Evolutionary conservation across 148 eudicot genomes (phyloP).

Genomic region (Mesembryanthemum crystallinum): DNA sequence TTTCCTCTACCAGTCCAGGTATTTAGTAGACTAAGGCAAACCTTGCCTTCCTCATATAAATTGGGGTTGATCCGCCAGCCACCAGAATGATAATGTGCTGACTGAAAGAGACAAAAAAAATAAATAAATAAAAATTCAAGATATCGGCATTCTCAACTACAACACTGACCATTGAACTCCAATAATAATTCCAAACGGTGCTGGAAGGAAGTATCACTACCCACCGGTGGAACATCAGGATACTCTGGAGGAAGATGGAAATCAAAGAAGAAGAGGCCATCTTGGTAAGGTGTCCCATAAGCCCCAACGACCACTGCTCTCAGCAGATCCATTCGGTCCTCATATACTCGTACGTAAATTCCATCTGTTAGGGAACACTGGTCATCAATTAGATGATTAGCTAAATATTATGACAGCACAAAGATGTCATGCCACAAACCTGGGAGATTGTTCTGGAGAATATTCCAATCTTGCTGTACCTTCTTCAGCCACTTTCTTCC

Average conservation of each 20-base stretch:
- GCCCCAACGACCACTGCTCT: constrained; percentile 97
- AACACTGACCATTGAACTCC: not conserved
- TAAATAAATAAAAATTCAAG: no score
- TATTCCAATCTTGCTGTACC: constrained; percentile 92
- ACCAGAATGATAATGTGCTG: constrained; percentile 95
- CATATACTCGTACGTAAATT: constrained; percentile 89
- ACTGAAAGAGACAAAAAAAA: constrained; percentile 41
- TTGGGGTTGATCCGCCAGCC: constrained; percentile 98
- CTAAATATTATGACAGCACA: constrained; percentile 3
- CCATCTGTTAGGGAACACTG: constrained; percentile 47
- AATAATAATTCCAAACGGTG: not conserved
- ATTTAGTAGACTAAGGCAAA: constrained; percentile 91
- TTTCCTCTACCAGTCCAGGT: constrained; percentile 99
- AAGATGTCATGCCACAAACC: constrained; percentile 38
- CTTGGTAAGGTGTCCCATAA: constrained; percentile 98
- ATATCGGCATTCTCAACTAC: not conserved
- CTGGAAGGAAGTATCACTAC: constrained; percentile 23
- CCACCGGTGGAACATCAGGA: constrained; percentile 95
- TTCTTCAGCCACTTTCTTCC: constrained; percentile 94
- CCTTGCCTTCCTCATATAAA: constrained; percentile 96
- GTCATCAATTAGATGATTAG: not conserved
- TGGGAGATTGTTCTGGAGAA: constrained; percentile 90
- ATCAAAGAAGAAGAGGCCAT: constrained; percentile 97
- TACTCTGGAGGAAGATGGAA: constrained; percentile 94
- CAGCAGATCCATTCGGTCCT: constrained; percentile 94